Base-by-base conservation (phyloP, 73 alveolate genomes). In the Stentor coeruleus region DNA sequence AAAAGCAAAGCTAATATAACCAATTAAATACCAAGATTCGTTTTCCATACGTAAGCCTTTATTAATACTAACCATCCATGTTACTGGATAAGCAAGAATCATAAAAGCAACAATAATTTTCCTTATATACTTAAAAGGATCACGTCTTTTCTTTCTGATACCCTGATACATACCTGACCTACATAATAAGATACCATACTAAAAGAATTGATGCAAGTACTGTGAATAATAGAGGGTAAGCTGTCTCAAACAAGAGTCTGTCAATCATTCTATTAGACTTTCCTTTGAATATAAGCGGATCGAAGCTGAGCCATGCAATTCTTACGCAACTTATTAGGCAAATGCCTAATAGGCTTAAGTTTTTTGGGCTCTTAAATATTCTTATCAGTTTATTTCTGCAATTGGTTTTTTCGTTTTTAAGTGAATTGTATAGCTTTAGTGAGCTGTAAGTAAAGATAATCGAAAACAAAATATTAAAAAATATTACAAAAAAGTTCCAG, bases 131-230 rank as follows among this genome's bases (percentile, higher is more conserved):
- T 31, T 66, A 66, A 66, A 66, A 20, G 79, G 79, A 40, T 66
- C 79, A 26, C 40, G 0, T 66, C 33, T 66, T 26, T 33, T 66
- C 20, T 20, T 20, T 20, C 40, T 31, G 1, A 66, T 20, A 66
- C 79, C 79, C 33, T 66, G 79, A 66, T 66, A 66, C 79, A 66
- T 20, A 31, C 79, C 79, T 20, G 40, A n/a, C n/a, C n/a, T n/a
- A n/a, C n/a, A n/a, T n/a, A n/a, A n/a, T n/a, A n/a, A n/a, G n/a
- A n/a, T n/a, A 20, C 37, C 79, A 66, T 1, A 66, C 79, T 11
- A 66, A 40, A 14, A 66, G 37, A 33, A 66, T 40, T 26, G 40
- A 66, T 1, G 79, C 37, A 66, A 20, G 37, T 28, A 66, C 79
- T 26, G 40, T 31, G 37, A 20, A 66, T 11, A 66, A 15, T 66